phyloP scores from a whole-genome alignment of 2,329 filamentous ascomycete genomes.

The Diaporthe eres region DNA sequence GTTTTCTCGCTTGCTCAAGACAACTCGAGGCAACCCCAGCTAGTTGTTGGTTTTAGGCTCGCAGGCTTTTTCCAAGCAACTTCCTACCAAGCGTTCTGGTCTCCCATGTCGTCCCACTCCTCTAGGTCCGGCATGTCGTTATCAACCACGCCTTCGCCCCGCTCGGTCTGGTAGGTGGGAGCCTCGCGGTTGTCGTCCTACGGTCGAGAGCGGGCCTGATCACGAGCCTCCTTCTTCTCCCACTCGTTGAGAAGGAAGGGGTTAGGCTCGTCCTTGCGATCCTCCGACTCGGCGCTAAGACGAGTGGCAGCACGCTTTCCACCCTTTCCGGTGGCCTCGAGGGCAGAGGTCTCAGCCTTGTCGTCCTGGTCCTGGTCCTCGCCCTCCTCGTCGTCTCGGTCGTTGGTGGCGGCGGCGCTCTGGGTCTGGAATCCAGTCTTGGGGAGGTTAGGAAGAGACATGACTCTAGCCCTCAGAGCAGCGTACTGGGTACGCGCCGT shows the following conservation, averaged over 20 bases:
- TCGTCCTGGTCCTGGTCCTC: not conserved
- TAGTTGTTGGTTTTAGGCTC: not conserved
- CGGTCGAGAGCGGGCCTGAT: not conserved
- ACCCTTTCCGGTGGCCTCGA: not conserved
- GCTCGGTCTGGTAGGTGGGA: not conserved
- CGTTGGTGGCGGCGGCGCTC: not conserved
- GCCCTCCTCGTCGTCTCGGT: not conserved
- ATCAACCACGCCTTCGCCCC: not conserved
- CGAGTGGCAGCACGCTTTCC: not conserved
- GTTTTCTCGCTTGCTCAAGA: not conserved
- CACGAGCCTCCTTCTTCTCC: not conserved
- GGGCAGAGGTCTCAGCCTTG: not conserved
- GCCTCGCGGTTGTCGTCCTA: not conserved
- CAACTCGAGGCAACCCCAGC: no score
- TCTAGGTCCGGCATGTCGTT: not conserved
- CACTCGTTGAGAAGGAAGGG: not conserved
- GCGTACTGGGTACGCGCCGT: not conserved
- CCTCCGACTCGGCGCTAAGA: no score
- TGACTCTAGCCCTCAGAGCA: not conserved
- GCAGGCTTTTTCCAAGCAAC: not conserved
- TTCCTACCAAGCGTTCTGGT: not conserved
- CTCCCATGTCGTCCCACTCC: not conserved
- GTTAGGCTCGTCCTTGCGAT: not conserved
- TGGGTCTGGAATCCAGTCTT: not conserved
- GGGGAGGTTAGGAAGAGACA: not conserved